phyloP scores from a whole-genome alignment of 2,329 filamentous ascomycete genomes.

The Amylocarpus encephaloides region DNA sequence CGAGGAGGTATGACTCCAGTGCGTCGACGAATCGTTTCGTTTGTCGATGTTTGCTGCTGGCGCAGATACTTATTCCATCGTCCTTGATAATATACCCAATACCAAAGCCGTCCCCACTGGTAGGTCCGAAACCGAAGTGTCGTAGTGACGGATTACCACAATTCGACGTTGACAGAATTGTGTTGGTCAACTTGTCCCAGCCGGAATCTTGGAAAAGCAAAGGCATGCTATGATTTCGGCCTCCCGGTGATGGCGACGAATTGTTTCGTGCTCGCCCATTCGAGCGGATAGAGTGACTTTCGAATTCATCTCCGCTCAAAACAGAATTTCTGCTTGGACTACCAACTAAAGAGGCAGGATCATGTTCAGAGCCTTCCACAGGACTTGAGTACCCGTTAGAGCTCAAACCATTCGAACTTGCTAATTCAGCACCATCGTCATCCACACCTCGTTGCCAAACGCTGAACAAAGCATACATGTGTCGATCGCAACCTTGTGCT shows the following conservation, averaged over 20 bases:
- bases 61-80: constrained; percentile 82
- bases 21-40: constrained; percentile 86
- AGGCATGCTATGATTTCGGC: constrained; percentile 54
- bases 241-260: constrained; percentile 45
- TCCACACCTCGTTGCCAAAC: constrained; percentile 90
- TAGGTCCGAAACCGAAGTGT: constrained; percentile 95
- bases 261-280: constrained; percentile 40
- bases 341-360: constrained; percentile 40
- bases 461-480: constrained; percentile 89
- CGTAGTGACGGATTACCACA: constrained; percentile 92
- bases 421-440: constrained; percentile 52
- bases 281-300: constrained; percentile 30
- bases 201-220: constrained; percentile 79
- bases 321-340: constrained; percentile 49
- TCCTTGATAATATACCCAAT: constrained; percentile 99
- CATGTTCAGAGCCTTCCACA: constrained; percentile 43
- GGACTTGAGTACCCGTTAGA: constrained; percentile 59
- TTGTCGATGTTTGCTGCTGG: constrained; percentile 88
- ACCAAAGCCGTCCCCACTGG: constrained; percentile 87
- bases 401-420: constrained; percentile 44
- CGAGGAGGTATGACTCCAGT: constrained; percentile 81
- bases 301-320: constrained; percentile 37
- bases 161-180: constrained; percentile 94
- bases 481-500: constrained; percentile 84
- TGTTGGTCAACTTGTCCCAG: constrained; percentile 94